phyloP scores from a whole-genome alignment of 2,329 filamentous ascomycete species.

The Aureobasidium sp. region DNA sequence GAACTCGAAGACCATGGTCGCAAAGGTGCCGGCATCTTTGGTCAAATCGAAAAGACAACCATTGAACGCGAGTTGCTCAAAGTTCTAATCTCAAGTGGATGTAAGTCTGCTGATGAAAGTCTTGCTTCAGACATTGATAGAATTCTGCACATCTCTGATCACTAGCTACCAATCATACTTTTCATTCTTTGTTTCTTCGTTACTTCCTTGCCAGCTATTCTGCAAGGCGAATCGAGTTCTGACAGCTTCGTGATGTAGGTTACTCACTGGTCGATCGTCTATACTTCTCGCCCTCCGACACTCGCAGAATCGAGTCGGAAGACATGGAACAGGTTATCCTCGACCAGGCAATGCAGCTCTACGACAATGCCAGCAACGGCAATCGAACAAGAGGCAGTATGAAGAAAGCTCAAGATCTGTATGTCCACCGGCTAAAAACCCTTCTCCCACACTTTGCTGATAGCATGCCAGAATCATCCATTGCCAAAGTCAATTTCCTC shows the following conservation, averaged over 20 bases:
- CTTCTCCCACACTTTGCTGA: conserved; percentile 22
- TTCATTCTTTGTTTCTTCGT: background rate
- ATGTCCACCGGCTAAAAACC: conserved; percentile 24
- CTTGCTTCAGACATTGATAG: conserved; percentile 5
- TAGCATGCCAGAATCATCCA: conserved; percentile 46
- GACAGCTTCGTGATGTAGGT: background rate
- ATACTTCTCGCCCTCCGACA: conserved; percentile 47
- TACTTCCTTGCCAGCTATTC: background rate
- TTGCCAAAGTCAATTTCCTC: conserved; percentile 50
- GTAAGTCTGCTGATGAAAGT: conserved; percentile 21
- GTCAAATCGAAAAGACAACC: conserved; percentile 49
- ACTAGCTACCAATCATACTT: background rate
- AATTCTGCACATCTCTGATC: background rate
- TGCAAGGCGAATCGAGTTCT: background rate
- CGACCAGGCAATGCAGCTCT: conserved; percentile 56
- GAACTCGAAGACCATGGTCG: conserved; percentile 31
- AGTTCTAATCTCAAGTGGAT: conserved; percentile 44
- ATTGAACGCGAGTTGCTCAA: conserved; percentile 66
- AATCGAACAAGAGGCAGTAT: conserved; percentile 67
- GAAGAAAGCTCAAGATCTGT: conserved; percentile 71
- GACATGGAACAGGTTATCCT: conserved; percentile 53
- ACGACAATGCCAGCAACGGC: conserved; percentile 75
- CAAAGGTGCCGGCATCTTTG: conserved; percentile 42
- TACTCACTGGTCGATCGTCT: conserved; percentile 25
- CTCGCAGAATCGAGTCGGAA: conserved; percentile 21